These are phyloP conservation scores for Mercurialis annua DNA, from an alignment of 345 rosid species.

Conservation along the genomic window DNA sequence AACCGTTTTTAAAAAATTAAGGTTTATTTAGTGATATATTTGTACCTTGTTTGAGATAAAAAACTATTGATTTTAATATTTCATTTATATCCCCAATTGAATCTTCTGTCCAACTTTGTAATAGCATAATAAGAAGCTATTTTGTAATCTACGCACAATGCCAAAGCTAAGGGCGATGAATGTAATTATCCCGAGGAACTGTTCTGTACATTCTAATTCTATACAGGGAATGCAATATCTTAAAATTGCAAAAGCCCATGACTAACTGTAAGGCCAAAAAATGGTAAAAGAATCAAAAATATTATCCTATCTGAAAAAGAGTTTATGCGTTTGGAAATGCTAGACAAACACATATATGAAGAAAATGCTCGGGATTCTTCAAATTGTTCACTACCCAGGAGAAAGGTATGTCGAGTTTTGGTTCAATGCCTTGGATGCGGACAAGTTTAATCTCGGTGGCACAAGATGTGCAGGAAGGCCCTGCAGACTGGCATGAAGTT, in stretches of 20 bases:
- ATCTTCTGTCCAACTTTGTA: too few species aligned
- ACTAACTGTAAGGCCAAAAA: background rate
- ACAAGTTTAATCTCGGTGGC: slow-evolving; percentile 55
- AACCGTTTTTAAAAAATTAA: too few species aligned
- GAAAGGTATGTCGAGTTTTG: slow-evolving; percentile 75
- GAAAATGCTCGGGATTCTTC: slow-evolving; percentile 76
- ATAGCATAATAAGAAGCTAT: too few species aligned
- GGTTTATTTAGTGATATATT: too few species aligned
- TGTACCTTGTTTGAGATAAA: too few species aligned
- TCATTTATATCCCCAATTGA: too few species aligned
- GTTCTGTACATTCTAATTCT: slow-evolving; percentile 14
- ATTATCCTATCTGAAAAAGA: background rate
- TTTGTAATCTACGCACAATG: too few species aligned
- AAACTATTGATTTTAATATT: too few species aligned
- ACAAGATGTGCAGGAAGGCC: slow-evolving; percentile 14
- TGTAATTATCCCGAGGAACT: background rate
- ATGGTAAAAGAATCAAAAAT: background rate
- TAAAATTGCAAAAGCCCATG: slow-evolving; percentile 1
- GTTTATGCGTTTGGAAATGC: slow-evolving; percentile 34
- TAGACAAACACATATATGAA: slow-evolving; percentile 64
- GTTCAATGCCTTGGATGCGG: slow-evolving; percentile 86
- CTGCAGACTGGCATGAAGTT: slow-evolving; percentile 8
- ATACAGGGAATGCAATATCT: background rate
- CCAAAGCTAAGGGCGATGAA: background rate
- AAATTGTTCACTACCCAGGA: slow-evolving; percentile 90